phyloP scores from a whole-genome alignment of 306 rosid genomes.

The Pachyrhizus erosus region DNA sequence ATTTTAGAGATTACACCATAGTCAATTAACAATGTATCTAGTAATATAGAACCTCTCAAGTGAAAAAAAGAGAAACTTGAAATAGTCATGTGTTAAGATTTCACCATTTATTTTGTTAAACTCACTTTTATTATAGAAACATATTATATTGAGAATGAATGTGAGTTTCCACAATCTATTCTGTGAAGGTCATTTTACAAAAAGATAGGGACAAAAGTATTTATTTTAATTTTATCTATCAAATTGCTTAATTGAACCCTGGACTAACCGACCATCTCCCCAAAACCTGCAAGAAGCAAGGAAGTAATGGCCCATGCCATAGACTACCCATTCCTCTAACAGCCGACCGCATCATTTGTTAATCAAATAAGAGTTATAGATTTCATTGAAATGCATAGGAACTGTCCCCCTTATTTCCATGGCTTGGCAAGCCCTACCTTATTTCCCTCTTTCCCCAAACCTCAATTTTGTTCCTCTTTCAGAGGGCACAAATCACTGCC shows the following conservation, averaged over 20 bases:
- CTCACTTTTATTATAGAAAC: background rate
- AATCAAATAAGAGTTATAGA: constrained; percentile 50
- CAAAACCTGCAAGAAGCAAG: constrained; percentile 62
- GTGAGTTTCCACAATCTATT: background rate
- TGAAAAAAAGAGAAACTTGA: background rate
- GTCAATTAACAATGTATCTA: background rate
- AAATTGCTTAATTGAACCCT: constrained; percentile 32
- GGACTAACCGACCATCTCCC: constrained; percentile 74
- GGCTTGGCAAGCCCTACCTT: constrained; percentile 6
- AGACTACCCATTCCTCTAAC: constrained; percentile 51
- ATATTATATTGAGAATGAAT: background rate
- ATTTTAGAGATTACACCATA: background rate
- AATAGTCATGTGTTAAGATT: background rate
- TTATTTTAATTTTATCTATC: background rate
- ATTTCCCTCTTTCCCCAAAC: constrained; percentile 43
- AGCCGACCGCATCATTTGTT: constrained; percentile 48
- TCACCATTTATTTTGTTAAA: too few species aligned
- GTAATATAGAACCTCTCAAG: too few species aligned
- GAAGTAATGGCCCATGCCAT: constrained; percentile 35
- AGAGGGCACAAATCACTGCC: background rate
- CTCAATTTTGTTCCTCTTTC: constrained; percentile 17
- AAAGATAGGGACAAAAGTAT: background rate
- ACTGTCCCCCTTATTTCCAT: constrained; percentile 47
- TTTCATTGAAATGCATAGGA: constrained; percentile 61
- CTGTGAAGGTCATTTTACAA: background rate